These are phyloP conservation scores for Pestalotiopsis sp. DNA, from an alignment of 2,329 filamentous ascomycete genomes.

Conservation along the genomic window DNA sequence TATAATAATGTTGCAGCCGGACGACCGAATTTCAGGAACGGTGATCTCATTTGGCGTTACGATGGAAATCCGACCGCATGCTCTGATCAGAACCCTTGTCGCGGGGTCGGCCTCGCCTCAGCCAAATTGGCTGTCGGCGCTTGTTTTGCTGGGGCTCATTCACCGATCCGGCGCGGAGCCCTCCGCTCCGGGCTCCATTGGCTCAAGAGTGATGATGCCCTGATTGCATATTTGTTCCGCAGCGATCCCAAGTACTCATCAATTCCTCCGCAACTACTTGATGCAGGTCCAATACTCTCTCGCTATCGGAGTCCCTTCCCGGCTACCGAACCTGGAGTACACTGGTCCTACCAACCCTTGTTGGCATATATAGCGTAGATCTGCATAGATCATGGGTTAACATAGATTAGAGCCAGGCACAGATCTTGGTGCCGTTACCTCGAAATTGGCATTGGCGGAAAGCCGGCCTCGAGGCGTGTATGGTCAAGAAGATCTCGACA, in stretches of 20 bases:
- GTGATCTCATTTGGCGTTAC: not conserved
- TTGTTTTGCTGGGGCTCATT: not conserved
- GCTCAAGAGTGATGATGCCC: not conserved
- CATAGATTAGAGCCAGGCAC: not conserved
- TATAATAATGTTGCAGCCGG: conserved; percentile 50
- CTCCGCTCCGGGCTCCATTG: not conserved
- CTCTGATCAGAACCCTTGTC: not conserved
- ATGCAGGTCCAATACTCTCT: not conserved
- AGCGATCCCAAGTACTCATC: not conserved
- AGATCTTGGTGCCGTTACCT: not conserved
- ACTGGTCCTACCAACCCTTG: not conserved
- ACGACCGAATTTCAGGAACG: not conserved
- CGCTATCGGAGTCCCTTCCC: not conserved
- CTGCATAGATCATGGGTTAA: not conserved
- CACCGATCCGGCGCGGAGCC: conserved; percentile 5
- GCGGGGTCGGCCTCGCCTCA: not conserved
- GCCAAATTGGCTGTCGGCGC: not conserved
- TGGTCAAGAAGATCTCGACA: not conserved
- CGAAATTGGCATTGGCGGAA: not conserved
- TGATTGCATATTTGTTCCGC: not conserved
- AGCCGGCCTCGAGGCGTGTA: not conserved
- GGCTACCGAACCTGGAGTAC: not conserved
- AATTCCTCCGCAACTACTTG: not conserved
- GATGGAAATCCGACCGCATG: not conserved
- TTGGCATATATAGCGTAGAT: not conserved